phyloP scores from a whole-genome alignment of 1,139 yeast species.

The Geotrichum macrosporum region DNA sequence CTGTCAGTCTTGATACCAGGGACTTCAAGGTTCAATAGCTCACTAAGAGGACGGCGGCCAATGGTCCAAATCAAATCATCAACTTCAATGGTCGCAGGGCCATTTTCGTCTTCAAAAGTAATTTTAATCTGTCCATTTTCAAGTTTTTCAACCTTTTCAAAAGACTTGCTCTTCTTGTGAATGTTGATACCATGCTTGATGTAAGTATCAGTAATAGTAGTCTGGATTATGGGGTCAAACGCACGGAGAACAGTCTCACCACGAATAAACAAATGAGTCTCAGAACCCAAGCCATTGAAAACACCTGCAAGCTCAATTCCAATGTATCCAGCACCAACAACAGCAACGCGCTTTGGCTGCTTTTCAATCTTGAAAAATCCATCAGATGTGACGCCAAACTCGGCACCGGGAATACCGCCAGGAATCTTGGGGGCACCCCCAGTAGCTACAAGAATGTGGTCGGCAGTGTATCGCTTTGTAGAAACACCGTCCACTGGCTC shows the following conservation, averaged over 20 bases:
- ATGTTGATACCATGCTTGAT: constrained; percentile 74
- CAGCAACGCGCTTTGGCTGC: constrained; percentile 89
- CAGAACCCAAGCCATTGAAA: constrained; percentile 81
- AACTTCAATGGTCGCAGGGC: constrained; percentile 50
- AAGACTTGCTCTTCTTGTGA: constrained; percentile 58
- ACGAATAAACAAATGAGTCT: constrained; percentile 82
- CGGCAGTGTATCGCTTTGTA: constrained; percentile 65
- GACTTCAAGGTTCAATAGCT: constrained; percentile 63
- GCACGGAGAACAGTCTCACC: constrained; percentile 85
- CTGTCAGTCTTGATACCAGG: constrained; percentile 65
- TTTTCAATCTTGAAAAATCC: constrained; percentile 76
- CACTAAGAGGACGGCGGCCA: constrained; percentile 76
- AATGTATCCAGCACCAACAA: constrained; percentile 97
- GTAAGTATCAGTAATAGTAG: constrained; percentile 74
- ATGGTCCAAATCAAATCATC: constrained; percentile 89
- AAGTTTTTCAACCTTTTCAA: constrained; percentile 56
- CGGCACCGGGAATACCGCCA: constrained; percentile 67
- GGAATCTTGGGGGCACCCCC: constrained; percentile 87
- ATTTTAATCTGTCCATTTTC: constrained; percentile 61
- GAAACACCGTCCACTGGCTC: constrained; percentile 39
- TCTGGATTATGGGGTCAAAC: constrained; percentile 78
- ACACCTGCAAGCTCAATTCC: constrained; percentile 95
- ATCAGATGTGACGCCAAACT: constrained; percentile 81
- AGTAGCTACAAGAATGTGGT: constrained; percentile 80
- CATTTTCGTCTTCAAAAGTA: constrained; percentile 48